Evolutionary conservation across 2,329 filamentous ascomycete species (phyloP).

Genomic region (Penicillium digitatum): DNA sequence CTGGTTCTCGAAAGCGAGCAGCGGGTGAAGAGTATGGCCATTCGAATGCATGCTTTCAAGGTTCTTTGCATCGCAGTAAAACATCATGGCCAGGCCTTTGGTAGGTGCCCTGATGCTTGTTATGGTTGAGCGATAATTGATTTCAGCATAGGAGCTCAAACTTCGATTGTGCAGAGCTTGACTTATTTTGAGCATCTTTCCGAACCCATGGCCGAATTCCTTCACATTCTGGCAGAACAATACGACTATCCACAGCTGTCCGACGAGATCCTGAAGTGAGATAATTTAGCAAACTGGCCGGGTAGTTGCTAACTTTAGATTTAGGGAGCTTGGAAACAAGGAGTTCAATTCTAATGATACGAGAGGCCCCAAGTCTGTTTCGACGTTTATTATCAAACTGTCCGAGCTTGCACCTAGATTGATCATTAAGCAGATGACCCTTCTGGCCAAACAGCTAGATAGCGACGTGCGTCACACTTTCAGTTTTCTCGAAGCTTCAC

Average conservation of each 20-base stretch:
- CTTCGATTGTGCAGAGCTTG: conserved; percentile 93
- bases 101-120: conserved; percentile 45
- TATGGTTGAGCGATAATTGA: conserved; percentile 17
- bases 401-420: conserved; percentile 87
- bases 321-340: conserved; percentile 85
- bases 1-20: conserved; percentile 91
- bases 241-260: conserved; percentile 96
- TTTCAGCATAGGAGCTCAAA: conserved; percentile 70
- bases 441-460: conserved; percentile 89
- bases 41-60: conserved; percentile 96
- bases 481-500: background rate
- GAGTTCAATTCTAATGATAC: conserved; percentile 97
- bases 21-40: conserved; percentile 79
- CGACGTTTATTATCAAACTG: conserved; percentile 85
- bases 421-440: conserved; percentile 96
- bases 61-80: conserved; percentile 95
- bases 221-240: conserved; percentile 92
- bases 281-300: background rate
- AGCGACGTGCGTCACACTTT: conserved; percentile 66
- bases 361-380: conserved; percentile 92
- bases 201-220: conserved; percentile 96
- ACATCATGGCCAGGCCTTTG: conserved; percentile 94
- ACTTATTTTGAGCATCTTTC: conserved; percentile 99
- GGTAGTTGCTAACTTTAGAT: conserved; percentile 19
- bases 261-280: conserved; percentile 74